phyloP scores from a whole-genome alignment of 139 green algal genomes.

The Closterium sp. region DNA sequence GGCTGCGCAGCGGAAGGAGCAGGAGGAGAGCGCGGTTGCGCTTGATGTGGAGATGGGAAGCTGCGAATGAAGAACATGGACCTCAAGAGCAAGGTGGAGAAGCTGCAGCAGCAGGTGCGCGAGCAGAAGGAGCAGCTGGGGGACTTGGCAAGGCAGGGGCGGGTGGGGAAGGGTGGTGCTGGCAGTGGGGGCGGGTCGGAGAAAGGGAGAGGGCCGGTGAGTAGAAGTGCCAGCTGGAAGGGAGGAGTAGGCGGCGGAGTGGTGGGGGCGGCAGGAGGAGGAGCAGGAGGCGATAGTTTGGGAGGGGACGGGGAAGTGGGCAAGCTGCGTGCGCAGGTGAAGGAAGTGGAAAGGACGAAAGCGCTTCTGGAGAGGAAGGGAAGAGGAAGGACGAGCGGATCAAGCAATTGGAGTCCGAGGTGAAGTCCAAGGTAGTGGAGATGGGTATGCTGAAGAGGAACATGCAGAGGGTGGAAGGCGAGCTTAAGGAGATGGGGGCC shows the following conservation, averaged over 20 bases:
- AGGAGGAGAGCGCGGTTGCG: neutral
- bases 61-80: conserved; percentile 7
- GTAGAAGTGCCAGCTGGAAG: neutral
- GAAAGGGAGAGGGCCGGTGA: neutral
- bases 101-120: neutral
- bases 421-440: neutral
- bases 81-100: neutral
- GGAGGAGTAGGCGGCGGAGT: too few relatives aligned
- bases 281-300: neutral
- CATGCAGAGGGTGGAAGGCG: neutral
- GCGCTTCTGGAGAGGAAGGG: neutral
- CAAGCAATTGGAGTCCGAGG: neutral
- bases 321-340: neutral
- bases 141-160: neutral
- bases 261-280: too few relatives aligned
- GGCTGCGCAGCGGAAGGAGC: neutral
- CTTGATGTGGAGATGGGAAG: neutral
- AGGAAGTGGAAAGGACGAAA: neutral
- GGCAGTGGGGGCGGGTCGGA: neutral
- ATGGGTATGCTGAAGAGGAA: neutral
- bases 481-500: neutral
- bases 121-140: neutral
- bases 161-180: neutral
- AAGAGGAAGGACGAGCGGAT: neutral
- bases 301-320: neutral